Evolutionary conservation across 495 filamentous ascomycete species (phyloP).

Genomic region (Penicillium paxilli): DNA sequence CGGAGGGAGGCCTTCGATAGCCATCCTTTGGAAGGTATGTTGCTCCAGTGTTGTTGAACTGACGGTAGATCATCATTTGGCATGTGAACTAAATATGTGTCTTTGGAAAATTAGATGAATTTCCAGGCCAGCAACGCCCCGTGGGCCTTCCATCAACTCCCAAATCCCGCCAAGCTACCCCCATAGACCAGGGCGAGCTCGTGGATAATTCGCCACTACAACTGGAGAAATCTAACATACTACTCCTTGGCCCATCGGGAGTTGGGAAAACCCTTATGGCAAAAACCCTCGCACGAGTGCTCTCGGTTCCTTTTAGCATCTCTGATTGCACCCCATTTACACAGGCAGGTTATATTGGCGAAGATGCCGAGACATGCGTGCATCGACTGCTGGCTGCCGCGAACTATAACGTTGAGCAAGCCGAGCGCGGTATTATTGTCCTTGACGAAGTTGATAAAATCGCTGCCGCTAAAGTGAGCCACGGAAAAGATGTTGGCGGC

Average conservation of each 20-base stretch:
- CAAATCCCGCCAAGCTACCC: slow-evolving; percentile 24
- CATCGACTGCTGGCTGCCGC: slow-evolving; percentile 86
- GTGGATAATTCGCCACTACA: slow-evolving; percentile 64
- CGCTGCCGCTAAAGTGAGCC: slow-evolving; percentile 65
- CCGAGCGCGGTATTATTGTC: slow-evolving; percentile 91
- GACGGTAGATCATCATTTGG: no score
- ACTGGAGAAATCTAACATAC: slow-evolving; percentile 94
- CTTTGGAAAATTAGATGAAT: slow-evolving; percentile 67
- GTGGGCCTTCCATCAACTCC: slow-evolving; percentile 36
- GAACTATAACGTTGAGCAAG: slow-evolving; percentile 81
- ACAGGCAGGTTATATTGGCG: slow-evolving; percentile 95
- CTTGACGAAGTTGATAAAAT: slow-evolving; percentile 98
- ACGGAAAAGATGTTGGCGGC: slow-evolving; percentile 83
- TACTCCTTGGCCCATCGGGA: slow-evolving; percentile 89
- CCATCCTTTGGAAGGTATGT: slow-evolving; percentile 59
- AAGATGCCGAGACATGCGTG: slow-evolving; percentile 91
- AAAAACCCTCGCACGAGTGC: slow-evolving; percentile 72
- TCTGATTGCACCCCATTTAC: slow-evolving; percentile 97
- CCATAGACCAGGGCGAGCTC: slow-evolving; percentile 36
- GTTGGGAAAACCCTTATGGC: slow-evolving; percentile 97
- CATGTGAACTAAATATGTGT: neutral
- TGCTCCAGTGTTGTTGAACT: neutral
- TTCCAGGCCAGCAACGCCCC: slow-evolving; percentile 68
- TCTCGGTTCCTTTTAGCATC: slow-evolving; percentile 96
- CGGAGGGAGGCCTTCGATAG: slow-evolving; percentile 49